Conservation (phyloP, 345 rosid species). For the Arabis alpina region DNA sequence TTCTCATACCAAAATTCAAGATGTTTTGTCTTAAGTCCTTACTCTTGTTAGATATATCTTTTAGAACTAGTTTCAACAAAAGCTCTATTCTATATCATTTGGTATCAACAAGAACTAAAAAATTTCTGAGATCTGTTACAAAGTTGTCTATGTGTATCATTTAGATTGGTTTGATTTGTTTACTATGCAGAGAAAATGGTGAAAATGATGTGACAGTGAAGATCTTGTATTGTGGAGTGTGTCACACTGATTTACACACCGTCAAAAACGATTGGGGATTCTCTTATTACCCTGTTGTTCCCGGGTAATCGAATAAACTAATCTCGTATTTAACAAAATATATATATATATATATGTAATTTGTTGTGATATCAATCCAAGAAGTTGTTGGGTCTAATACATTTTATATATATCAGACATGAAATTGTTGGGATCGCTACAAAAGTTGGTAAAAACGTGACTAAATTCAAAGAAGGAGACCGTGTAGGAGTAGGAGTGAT, state of each 20-base stretch:
- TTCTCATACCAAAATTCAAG: not conserved
- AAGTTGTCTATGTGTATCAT: not conserved
- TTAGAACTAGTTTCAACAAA: not conserved
- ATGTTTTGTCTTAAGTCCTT: not conserved
- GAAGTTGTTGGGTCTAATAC: not conserved
- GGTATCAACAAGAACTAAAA: not conserved
- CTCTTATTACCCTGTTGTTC: constrained; percentile 70
- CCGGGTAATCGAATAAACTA: constrained; percentile 56
- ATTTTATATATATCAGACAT: constrained; percentile 56
- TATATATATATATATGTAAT: not conserved
- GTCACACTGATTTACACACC: constrained; percentile 79
- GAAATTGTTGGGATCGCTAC: constrained; percentile 79
- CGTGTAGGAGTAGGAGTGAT: constrained; percentile 83
- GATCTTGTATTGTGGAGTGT: constrained; percentile 79
- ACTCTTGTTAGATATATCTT: not conserved
- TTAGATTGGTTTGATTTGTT: not conserved
- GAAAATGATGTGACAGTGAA: constrained; percentile 81
- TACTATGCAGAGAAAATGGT: constrained; percentile 59
- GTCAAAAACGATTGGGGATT: constrained; percentile 77
- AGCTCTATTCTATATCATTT: not conserved
- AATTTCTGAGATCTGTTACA: constrained; percentile 11
- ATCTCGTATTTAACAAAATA: not conserved
- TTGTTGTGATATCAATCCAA: too few species aligned
- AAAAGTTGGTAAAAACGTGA: constrained; percentile 65
- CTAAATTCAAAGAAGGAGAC: constrained; percentile 67